Evolutionary conservation across 1,139 yeast species (phyloP), one percentile per base, ranked within the genome.

Genomic region (Diutina neorugosa): DNA sequence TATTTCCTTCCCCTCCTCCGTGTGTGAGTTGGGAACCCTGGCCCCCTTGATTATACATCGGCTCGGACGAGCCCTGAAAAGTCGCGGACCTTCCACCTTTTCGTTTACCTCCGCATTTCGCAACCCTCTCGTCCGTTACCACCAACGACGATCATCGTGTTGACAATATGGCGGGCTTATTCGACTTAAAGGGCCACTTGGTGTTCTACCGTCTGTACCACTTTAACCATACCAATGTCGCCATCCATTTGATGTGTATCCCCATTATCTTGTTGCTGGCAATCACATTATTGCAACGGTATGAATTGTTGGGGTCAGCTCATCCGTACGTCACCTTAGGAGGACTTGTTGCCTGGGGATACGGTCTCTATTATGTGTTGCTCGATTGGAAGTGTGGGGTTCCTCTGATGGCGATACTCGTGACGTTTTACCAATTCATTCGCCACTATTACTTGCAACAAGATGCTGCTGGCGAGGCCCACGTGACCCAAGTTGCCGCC

Each of bases 161-260:
- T n/a, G n/a, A n/a, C n/a, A n/a, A n/a, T 58, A 7, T 58, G 58
- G 44, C 56, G 43, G 56, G 62, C 56, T 49, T 75, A 23, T 63
- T 82, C 19, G 78, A 83, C 60, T 70, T 88, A 41, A 77, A 78
- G 53, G 76, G 77, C 43, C 96, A 91, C 60, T 74, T 91, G 54
- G 81, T 82, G 25, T 87, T 87, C 62, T 93, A 93, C 71, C 82
- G 94, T 66, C 77, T 87, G 2, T 91, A 91, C 64, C 98, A 93
- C 65, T 74, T 76, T 64, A 74, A 87, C 63, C 69, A 71, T 14
- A 72, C 70, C 52, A 93, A 93, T 68, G 94, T 90, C 11, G 60
- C 74, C 9, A 86, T 93, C 57, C 98, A 93, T 63, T 68, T 86
- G 54, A 65, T 79, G 3, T 90, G 90, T 62, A 91, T 93, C 48